Percentiles rank a stretch among this genome's conserved stretches.
These are phyloP conservation scores for Lichtheimia ornata DNA, from an alignment of 371 early-diverging fungal genomes.

Conservation along the genomic window DNA sequence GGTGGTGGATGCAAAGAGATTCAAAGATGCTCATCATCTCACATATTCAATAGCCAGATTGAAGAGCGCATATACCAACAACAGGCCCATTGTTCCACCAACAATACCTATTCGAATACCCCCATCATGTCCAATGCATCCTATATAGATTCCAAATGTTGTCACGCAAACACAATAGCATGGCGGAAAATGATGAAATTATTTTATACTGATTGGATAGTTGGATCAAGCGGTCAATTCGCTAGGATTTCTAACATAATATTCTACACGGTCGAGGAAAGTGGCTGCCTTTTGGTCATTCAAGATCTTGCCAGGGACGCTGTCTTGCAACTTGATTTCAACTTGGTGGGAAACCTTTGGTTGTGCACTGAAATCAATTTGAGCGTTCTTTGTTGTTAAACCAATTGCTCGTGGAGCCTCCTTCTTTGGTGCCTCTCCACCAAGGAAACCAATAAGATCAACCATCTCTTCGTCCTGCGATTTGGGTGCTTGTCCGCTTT, in stretches of 20 bases:
- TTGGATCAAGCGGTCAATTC: conserved; percentile 25
- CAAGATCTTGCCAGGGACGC: conserved; percentile 34
- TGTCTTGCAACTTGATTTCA: conserved; percentile 42
- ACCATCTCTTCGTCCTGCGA: conserved; percentile 27
- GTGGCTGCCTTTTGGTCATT: conserved; percentile 36
- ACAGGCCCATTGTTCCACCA: too few species aligned
- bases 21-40: too few species aligned
- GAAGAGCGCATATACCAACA: too few species aligned
- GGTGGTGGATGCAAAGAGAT: too few species aligned
- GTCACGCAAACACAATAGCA: not conserved
- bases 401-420: conserved; percentile 19
- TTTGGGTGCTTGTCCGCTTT: conserved; percentile 7
- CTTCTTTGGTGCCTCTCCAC: conserved; percentile 19
- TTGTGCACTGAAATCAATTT: conserved; percentile 20
- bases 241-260: conserved; percentile 46
- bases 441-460: conserved; percentile 44
- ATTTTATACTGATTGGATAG: conserved; percentile 3
- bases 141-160: not conserved
- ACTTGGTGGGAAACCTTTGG: conserved; percentile 23
- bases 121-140: too few species aligned
- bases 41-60: too few species aligned
- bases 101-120: too few species aligned
- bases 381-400: conserved; percentile 20
- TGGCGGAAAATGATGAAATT: not conserved
- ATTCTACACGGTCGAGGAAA: conserved; percentile 53